phyloP scores from a whole-genome alignment of 2,329 filamentous ascomycete species.

The Pseudogymnoascus sp. region DNA sequence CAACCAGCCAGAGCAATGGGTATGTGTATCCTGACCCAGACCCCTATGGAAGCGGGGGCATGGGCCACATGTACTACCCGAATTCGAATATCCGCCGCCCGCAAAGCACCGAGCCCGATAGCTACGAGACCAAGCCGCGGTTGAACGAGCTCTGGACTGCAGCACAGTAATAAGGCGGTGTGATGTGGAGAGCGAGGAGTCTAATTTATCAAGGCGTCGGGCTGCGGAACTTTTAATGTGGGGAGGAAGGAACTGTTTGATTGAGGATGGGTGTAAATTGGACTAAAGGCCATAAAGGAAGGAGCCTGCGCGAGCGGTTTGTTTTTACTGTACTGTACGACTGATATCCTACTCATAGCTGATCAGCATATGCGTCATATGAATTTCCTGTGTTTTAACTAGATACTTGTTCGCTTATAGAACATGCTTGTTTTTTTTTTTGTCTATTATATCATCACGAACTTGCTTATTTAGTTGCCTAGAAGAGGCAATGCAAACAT shows the following conservation, averaged over 20 bases:
- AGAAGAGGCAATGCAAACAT: neutral
- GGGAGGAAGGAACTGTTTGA: neutral
- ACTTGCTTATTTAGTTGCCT: neutral
- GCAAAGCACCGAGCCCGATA: conserved; percentile 63
- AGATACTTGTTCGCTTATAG: neutral
- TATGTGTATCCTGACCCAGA: conserved; percentile 83
- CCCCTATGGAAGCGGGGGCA: conserved; percentile 51
- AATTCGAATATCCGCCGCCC: conserved; percentile 61
- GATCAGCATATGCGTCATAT: conserved; percentile 3
- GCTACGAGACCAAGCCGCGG: conserved; percentile 52
- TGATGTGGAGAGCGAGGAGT: neutral
- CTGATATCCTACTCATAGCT: conserved; percentile 8
- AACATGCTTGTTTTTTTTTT: neutral
- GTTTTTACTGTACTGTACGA: conserved; percentile 6
- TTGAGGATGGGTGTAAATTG: conserved; percentile 5
- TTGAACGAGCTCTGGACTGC: conserved; percentile 45
- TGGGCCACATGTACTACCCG: conserved; percentile 62
- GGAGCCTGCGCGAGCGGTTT: conserved; percentile 1
- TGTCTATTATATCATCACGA: conserved; percentile 8
- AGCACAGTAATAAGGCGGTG: conserved; percentile 31
- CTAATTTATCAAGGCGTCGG: neutral
- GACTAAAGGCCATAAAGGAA: neutral
- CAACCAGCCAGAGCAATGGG: conserved; percentile 48
- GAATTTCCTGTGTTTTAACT: conserved; percentile 4
- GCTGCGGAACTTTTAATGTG: neutral